Base-by-base conservation (phyloP, 2,329 filamentous ascomycete genomes). In the Aureobasidium sp. region DNA sequence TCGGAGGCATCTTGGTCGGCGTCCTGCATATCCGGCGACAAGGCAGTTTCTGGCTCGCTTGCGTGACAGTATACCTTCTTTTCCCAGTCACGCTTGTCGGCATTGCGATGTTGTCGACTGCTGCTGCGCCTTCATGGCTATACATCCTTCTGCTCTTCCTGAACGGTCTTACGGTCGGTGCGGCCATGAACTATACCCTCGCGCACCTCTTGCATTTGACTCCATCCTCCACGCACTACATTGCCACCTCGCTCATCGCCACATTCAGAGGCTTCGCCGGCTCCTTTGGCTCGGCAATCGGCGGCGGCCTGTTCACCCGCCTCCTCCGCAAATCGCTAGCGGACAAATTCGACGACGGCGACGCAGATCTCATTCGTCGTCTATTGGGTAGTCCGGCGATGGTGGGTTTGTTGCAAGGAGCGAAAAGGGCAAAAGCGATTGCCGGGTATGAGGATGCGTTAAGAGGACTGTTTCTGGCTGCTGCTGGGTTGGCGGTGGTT, bases 231-330 rank as follows among this genome's bases (percentile, higher is more conserved):
- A 80, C 82, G 1, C 86, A 90, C 61, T 89, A 86, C 62, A 81
- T 93, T 45, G 81, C 85, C 3, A 88, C 85, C 0, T 85, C 86
- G 11, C 73, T 95, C 37, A 70, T 91, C 3, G 81, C 84, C 24
- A 94, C 88, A 1, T 91, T 91, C 68, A 79, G 89, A 3, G 86
- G 86, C 4, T 90, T 93, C 58, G 86, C 86, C 0, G 87, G 87
- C 12, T 86, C 82, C 48, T 93, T 94, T 61, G 88, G 88, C 2
- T 85, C 84, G 1, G 81, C 88, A 0, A 85, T 91, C 42, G 86
- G 87, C 2, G 88, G 88, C 2, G 88, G 88, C 0, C 74, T 87
- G 50, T 91, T 90, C 64, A 75, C 78, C 35, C 78, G 86, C 4
- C 73, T 80, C 1, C 68, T 91, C 27, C 72, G 76, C 40, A 68